A percentile compares a stretch with the other conserved stretches of the same genome.
Evolutionary conservation across 768 basidiomycete species (phyloP).

Genomic region (Leccinum disarticulatum): DNA sequence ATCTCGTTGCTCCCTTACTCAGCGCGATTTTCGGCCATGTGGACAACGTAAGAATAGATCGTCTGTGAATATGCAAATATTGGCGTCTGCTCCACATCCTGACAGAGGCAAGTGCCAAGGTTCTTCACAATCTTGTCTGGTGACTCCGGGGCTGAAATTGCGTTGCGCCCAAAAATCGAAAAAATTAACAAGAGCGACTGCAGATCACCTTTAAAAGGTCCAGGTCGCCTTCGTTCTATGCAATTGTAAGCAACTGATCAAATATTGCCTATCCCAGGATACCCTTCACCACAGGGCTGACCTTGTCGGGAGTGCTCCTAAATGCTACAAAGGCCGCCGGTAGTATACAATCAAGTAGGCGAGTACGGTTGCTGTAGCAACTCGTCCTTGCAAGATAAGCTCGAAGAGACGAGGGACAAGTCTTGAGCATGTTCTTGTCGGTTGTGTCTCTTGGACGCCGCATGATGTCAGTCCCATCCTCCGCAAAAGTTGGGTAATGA

Average conservation of each 20-base stretch:
- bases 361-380: constrained; percentile 76
- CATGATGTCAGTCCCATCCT: constrained; percentile 40
- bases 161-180: constrained; percentile 78
- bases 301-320: constrained; percentile 82
- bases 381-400: constrained; percentile 71
- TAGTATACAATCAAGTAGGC: constrained; percentile 67
- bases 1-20: constrained; percentile 39
- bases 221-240: constrained; percentile 81
- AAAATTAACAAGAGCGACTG: constrained; percentile 82
- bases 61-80: constrained; percentile 74
- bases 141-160: constrained; percentile 66
- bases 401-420: constrained; percentile 73
- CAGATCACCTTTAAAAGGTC: constrained; percentile 86
- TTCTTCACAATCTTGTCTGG: constrained; percentile 97
- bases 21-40: constrained; percentile 39
- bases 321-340: constrained; percentile 88
- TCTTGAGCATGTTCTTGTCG: constrained; percentile 98
- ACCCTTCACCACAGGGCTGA: constrained; percentile 94
- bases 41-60: constrained; percentile 71
- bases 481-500: constrained; percentile 55
- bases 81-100: constrained; percentile 85
- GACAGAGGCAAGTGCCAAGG: constrained; percentile 93
- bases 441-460: constrained; percentile 70
- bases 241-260: constrained; percentile 7
- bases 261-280: constrained; percentile 36